phyloP scores from a whole-genome alignment of 129 eudicot genomes.

The sunflower (Helianthus annuus) region DNA sequence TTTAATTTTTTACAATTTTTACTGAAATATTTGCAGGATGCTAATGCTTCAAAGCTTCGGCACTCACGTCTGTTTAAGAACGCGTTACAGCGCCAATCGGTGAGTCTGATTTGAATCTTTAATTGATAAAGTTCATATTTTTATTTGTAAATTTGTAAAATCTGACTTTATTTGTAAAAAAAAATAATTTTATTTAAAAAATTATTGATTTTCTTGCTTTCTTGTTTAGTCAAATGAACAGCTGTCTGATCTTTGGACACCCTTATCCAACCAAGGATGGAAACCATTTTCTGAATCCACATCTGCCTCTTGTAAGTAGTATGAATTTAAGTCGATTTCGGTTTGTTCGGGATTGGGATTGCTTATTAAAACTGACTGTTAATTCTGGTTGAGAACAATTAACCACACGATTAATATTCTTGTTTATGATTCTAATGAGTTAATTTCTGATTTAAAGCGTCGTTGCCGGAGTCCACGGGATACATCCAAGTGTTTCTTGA shows the following conservation, averaged over 20 bases:
- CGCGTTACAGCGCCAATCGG: constrained; percentile 58
- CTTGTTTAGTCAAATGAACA: constrained; percentile 54
- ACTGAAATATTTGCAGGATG: constrained; percentile 49
- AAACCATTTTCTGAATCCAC: constrained; percentile 53
- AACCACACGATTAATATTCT: background rate
- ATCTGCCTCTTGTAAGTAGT: constrained; percentile 52
- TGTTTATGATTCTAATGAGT: constrained; percentile 22
- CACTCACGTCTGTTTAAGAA: constrained; percentile 63
- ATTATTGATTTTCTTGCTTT: constrained; percentile 10
- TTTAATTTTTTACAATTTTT: background rate
- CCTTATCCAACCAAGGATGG: constrained; percentile 87
- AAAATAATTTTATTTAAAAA: background rate
- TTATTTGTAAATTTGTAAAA: background rate
- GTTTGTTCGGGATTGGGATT: background rate
- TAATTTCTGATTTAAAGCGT: constrained; percentile 38
- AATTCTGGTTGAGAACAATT: background rate
- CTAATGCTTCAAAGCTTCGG: constrained; percentile 63
- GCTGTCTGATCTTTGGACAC: constrained; percentile 74
- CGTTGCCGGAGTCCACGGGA: constrained; percentile 74
- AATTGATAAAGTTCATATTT: constrained; percentile 7
- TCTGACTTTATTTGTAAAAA: background rate
- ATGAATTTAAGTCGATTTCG: background rate
- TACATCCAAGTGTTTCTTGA: constrained; percentile 96
- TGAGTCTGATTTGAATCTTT: constrained; percentile 40
- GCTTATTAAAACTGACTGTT: background rate